Evolutionary conservation across 2,329 filamentous ascomycete genomes (phyloP), one percentile per base, ranked within the genome.

Genomic region (Xylariomycetidae sp.): DNA sequence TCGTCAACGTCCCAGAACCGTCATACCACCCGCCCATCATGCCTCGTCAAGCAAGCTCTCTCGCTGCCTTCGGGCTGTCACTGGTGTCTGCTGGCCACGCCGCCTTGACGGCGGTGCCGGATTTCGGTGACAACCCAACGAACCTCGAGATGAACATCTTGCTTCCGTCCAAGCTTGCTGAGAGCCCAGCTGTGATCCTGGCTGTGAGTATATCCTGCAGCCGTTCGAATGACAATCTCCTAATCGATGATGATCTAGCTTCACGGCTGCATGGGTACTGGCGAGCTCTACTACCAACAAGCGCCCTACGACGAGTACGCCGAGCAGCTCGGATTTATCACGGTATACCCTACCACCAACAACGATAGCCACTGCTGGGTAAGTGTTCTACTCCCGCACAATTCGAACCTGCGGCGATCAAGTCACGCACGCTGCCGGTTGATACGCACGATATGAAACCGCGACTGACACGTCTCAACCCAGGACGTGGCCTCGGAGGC

Each of bases 281-380:
- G 43, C 1, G 31, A 19, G 10, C 13, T 18, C 6, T 47, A 48
- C 29, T 38, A 43, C 26, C 25, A 35, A 15, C 23, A 31, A 29
- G 42, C 46, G 9, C 40, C 43, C 23, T 48, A 45, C 22, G 40
- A 40, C 20, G 25, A 6, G 7, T 37, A 44, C 19, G 47, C 47
- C 12, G 33, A 48, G 4, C 24, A 34, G 6, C 12, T 37, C 6
- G 47, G 47, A 5, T 48, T 48, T 24, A 43, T 50, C 25, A 44
- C 45, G 13, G 34, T 45, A 4, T 50, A 50, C 24, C 47, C 47
- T 5, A 29, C 34, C 13, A 41, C 43, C 4, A 39, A 23, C 14
- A 47, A 46, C 22, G 47, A 50, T 16, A 43, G 22, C 25, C 39
- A 47, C 34, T 47, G 44, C 9, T 47, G 44, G 44, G 44, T 44